Percentiles rank a stretch among this genome's conserved stretches.
Conservation (phyloP, 2,329 filamentous ascomycete species). For the Penicillium sp. region DNA sequence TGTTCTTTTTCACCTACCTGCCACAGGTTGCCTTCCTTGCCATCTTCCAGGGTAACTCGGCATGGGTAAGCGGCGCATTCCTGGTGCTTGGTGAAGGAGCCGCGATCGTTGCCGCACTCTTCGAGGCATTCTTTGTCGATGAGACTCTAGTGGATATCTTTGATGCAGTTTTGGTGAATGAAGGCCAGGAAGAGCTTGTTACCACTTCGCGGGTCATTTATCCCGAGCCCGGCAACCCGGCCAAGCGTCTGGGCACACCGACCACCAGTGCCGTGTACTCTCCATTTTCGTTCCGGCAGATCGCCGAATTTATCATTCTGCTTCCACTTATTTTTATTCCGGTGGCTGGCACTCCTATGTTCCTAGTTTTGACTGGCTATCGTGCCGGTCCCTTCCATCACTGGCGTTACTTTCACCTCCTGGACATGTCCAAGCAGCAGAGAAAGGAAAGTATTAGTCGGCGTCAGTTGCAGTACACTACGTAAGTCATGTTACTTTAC, state of each 20-base stretch:
- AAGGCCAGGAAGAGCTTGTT: constrained; percentile 68
- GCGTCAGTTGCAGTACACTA: constrained; percentile 78
- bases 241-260: constrained; percentile 79
- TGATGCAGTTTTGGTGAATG: constrained; percentile 77
- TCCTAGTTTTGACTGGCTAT: constrained; percentile 83
- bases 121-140: constrained; percentile 79
- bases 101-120: constrained; percentile 62
- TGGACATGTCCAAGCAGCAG: constrained; percentile 70
- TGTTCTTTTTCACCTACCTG: constrained; percentile 85
- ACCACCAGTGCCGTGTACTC: constrained; percentile 74
- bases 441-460: constrained; percentile 66
- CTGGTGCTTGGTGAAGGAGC: constrained; percentile 71
- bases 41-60: constrained; percentile 80
- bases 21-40: constrained; percentile 86
- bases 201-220: constrained; percentile 64
- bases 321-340: constrained; percentile 86
- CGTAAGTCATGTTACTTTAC: constrained; percentile 48
- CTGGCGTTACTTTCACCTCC: constrained; percentile 83
- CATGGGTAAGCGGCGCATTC: constrained; percentile 87
- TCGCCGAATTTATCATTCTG: constrained; percentile 75
- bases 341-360: constrained; percentile 76
- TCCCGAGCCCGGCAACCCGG: constrained; percentile 66
- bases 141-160: constrained; percentile 78
- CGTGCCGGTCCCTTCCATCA: constrained; percentile 85
- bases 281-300: constrained; percentile 88